These are phyloP conservation scores for Polychaeton citri DNA, from an alignment of 2,329 filamentous ascomycete species.

Conservation along the genomic window DNA sequence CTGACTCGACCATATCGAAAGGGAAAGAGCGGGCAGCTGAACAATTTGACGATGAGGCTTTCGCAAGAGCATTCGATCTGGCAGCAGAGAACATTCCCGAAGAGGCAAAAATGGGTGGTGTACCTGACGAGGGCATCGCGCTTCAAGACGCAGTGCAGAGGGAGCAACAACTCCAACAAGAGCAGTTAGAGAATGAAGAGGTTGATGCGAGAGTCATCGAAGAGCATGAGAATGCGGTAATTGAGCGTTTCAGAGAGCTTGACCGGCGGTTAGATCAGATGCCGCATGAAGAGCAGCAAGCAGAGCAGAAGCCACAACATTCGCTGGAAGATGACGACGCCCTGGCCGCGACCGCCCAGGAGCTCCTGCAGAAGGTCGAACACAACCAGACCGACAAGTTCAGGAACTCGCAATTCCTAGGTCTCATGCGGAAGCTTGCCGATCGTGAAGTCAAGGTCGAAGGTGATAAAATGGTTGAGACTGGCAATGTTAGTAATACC, in stretches of 20 bases:
- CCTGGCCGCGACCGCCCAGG: slow-evolving; percentile 56
- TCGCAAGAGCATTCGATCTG: slow-evolving; percentile 41
- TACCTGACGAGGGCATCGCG: slow-evolving; percentile 7
- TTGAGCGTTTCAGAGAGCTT: neutral
- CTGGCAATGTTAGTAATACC: slow-evolving; percentile 18
- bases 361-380: slow-evolving; percentile 55
- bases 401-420: slow-evolving; percentile 61
- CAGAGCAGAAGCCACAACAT: slow-evolving; percentile 3
- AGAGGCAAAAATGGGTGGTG: neutral
- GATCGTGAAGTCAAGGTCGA: slow-evolving; percentile 60
- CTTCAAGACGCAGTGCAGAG: slow-evolving; percentile 5
- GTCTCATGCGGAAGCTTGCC: slow-evolving; percentile 62
- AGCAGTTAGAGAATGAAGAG: slow-evolving; percentile 3
- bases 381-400: slow-evolving; percentile 62
- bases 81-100: slow-evolving; percentile 26
- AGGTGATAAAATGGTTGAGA: slow-evolving; percentile 53
- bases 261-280: neutral
- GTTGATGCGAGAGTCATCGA: slow-evolving; percentile 1
- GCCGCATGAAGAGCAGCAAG: neutral
- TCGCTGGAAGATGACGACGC: slow-evolving; percentile 44
- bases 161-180: slow-evolving; percentile 3
- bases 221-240: slow-evolving; percentile 3
- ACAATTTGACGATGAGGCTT: slow-evolving; percentile 41
- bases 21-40: slow-evolving; percentile 24
- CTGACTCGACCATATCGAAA: slow-evolving; percentile 10